Conservation (phyloP, 805 yeast species). For the Pichia heedii region DNA sequence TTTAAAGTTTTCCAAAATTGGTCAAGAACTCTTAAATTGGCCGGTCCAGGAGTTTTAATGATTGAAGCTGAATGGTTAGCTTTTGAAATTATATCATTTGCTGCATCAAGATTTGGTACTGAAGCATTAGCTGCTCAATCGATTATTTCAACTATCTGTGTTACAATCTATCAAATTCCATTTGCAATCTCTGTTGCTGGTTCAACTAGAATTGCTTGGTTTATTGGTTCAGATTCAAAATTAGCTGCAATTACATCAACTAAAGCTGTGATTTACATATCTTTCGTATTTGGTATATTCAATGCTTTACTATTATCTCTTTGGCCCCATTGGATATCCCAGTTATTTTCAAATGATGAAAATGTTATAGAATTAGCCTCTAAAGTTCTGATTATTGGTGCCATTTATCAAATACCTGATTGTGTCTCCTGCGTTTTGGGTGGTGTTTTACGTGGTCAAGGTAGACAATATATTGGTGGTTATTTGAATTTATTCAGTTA, state of each 20-base stretch:
- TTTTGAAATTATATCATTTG: constrained; percentile 46
- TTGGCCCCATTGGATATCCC: constrained; percentile 35
- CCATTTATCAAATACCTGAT: constrained; percentile 63
- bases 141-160: constrained; percentile 35
- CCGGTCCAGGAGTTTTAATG: constrained; percentile 50
- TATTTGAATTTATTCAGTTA: constrained; percentile 47
- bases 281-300: constrained; percentile 29
- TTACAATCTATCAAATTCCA: constrained; percentile 46
- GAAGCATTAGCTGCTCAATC: constrained; percentile 46
- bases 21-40: constrained; percentile 35
- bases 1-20: constrained; percentile 36
- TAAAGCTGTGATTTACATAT: constrained; percentile 29
- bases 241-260: constrained; percentile 31
- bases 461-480: constrained; percentile 59
- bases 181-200: constrained; percentile 52
- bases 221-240: constrained; percentile 34
- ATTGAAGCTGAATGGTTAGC: constrained; percentile 54
- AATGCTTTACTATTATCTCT: constrained; percentile 39
- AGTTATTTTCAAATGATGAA: constrained; percentile 52
- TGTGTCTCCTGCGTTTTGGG: constrained; percentile 64
- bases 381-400: constrained; percentile 50
- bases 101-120: constrained; percentile 48
- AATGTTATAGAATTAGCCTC: constrained; percentile 45
- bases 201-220: constrained; percentile 49
- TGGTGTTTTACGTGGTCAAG: constrained; percentile 73